Evolutionary conservation across 371 early-diverging fungal genomes (phyloP), one percentile per base, ranked within the genome.

Genomic region (Mortierella sp.): DNA sequence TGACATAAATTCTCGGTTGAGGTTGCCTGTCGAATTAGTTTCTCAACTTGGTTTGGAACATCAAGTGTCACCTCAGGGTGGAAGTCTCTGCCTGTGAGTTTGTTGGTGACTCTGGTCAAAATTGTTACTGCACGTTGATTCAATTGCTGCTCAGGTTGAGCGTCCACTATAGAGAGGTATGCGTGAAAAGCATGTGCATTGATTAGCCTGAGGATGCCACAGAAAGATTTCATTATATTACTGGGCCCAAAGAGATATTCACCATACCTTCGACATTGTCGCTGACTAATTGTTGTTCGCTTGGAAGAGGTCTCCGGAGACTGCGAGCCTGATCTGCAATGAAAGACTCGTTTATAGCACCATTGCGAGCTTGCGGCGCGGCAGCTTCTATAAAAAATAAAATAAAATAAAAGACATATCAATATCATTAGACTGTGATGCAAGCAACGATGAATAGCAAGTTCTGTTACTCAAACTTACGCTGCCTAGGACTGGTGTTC

Each of bases 1-100:
- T 96, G 96, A 73, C 97, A 96, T 22, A 99, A 86, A 66, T 99
- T 99, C 72, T 97, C 98, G 9, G 95, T 75, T 1, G 96, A 94
- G 0, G 94, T 97, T 14, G 99, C 99, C 84, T 98, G 96, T 58
- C 93, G 89, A 37, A 99, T 98, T 20, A 99, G 86, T 66, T 93
- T 91, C 40, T 98, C 96, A 3, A 98, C 97, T 83, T 98, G 99
- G 9, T 89, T 88, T 0, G 90, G 88, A 1, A 96, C 96, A 76
- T 95, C 94, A 51, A 98, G 83, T 10, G 93, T 90, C 28, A 86
- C 88, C 30, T 92, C 88, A 8, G 94, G 90, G 47, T 95, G 93
- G 80, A 98, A 98, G 84, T 98, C 99, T 35, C 95, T 90, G 68
- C 98, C 85, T 0, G 85, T 83, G 52, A 87, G 64, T 45, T 87